Evolutionary conservation across 768 basidiomycete species (phyloP).

Genomic region (Rhodocollybia butyracea): DNA sequence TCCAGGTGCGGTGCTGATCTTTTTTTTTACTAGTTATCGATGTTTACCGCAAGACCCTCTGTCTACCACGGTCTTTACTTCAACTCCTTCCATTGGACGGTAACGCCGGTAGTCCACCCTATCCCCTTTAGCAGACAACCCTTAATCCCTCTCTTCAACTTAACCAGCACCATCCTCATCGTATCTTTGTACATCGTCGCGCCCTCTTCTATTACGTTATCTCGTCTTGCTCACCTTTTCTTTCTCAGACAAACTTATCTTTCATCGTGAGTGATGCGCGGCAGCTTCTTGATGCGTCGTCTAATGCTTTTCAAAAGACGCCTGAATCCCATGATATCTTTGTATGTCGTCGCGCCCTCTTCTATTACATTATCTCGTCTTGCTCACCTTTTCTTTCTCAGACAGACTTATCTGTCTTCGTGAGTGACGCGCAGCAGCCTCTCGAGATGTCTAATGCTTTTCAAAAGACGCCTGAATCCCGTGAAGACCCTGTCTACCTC

Average conservation of each 20-base stretch:
- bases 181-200: not conserved
- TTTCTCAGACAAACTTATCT: constrained; percentile 1
- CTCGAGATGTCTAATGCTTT: not conserved
- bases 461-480: constrained; percentile 73
- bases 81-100: too few species aligned
- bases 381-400: not conserved
- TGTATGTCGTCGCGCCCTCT: not conserved
- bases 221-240: not conserved
- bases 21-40: too few species aligned
- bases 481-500: constrained; percentile 98
- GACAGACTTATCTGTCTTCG: constrained; percentile 3
- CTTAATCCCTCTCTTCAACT: constrained; percentile 9
- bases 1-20: too few species aligned
- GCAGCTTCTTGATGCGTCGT: constrained; percentile 9
- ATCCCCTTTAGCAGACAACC: too few species aligned
- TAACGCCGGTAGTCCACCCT: too few species aligned
- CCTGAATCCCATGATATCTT: not conserved
- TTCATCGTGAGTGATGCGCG: constrained; percentile 10
- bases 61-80: too few species aligned
- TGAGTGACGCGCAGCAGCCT: constrained; percentile 10
- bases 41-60: too few species aligned
- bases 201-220: not conserved
- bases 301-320: too few species aligned
- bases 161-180: not conserved
- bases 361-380: not conserved